phyloP scores from a whole-genome alignment of 345 rosid genomes.

The Syzygium aromaticum region DNA sequence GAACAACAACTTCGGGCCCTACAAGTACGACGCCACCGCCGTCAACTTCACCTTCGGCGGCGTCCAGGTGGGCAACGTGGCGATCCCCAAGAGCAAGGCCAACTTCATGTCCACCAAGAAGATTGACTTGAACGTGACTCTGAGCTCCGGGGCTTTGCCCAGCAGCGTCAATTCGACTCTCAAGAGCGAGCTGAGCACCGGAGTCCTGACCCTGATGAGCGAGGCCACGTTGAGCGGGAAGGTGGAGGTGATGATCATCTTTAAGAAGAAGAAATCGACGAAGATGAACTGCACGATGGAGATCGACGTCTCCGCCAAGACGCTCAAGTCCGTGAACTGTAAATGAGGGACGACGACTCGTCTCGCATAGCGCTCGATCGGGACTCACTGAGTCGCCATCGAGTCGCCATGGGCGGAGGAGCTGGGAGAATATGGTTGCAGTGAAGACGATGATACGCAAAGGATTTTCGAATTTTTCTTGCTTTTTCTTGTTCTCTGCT shows the following conservation, averaged over 20 bases:
- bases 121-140: background rate
- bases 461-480: background rate
- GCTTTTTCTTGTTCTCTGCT: background rate
- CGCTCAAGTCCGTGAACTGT: constrained; percentile 1
- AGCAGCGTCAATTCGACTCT: background rate
- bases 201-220: background rate
- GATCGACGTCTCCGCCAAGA: background rate
- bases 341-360: background rate
- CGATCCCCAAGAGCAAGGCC: constrained; percentile 3
- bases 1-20: constrained; percentile 15
- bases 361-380: background rate
- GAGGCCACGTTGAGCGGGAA: constrained; percentile 6
- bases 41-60: constrained; percentile 3
- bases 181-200: background rate
- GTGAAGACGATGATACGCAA: background rate
- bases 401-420: background rate
- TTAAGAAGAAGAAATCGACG: constrained; percentile 14
- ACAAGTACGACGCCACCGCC: constrained; percentile 2
- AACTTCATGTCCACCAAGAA: constrained; percentile 12
- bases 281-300: constrained; percentile 8
- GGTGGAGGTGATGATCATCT: constrained; percentile 3
- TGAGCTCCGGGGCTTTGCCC: background rate
- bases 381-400: background rate
- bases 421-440: background rate
- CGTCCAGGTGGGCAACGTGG: background rate